phyloP scores from a whole-genome alignment of 2,329 filamentous ascomycete genomes.

The Fusarium stilboides region DNA sequence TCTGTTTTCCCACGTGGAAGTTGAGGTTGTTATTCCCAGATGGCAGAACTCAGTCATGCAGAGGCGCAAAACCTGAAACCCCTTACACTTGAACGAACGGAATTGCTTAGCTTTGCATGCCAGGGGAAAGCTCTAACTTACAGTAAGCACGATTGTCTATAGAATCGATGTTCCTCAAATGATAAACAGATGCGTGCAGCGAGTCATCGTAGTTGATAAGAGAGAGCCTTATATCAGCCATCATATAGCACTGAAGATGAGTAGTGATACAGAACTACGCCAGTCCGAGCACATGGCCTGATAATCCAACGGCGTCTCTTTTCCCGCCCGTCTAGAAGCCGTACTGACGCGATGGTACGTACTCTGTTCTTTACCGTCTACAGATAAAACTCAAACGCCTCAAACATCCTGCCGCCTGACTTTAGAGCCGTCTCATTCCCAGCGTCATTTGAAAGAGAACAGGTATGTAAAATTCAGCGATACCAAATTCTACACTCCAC shows the following conservation, averaged over 20 bases:
- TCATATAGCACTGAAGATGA: neutral
- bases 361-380: neutral
- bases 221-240: neutral
- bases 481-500: neutral
- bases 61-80: slow-evolving; percentile 6
- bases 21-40: neutral
- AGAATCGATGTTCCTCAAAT: neutral
- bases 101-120: slow-evolving; percentile 3
- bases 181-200: neutral
- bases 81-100: neutral
- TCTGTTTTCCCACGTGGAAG: neutral
- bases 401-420: neutral
- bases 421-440: neutral
- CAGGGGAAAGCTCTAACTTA: neutral
- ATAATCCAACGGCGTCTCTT: neutral
- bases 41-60: neutral
- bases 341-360: neutral
- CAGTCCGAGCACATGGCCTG: neutral
- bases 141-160: neutral
- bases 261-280: neutral
- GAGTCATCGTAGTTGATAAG: neutral
- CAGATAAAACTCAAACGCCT: neutral
- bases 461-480: neutral
- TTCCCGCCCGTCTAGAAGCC: neutral
- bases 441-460: neutral